Conservation (phyloP, 148 eudicot genomes). For the Dianthus caryophyllus region DNA sequence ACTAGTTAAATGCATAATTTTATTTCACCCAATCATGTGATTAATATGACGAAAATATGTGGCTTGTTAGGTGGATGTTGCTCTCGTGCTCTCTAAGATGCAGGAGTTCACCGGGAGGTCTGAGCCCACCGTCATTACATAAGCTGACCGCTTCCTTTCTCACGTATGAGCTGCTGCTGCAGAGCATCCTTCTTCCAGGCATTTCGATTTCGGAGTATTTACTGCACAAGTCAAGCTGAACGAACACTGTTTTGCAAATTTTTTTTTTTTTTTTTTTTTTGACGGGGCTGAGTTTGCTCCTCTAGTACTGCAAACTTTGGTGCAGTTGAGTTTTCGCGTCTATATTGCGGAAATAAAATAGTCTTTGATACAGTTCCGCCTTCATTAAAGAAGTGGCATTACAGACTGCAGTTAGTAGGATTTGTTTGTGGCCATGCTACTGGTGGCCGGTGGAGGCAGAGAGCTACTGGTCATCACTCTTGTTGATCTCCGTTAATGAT, state of each 20-base stretch:
- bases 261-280: background rate
- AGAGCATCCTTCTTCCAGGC: background rate
- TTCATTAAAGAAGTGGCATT: too few relatives aligned
- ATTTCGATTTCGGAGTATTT: background rate
- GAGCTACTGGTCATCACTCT: too few relatives aligned
- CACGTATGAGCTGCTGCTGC: background rate
- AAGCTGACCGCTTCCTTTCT: slow-evolving; percentile 13
- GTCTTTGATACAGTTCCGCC: too few relatives aligned
- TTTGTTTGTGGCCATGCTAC: too few relatives aligned
- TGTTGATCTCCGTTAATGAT: too few relatives aligned
- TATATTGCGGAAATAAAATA: slow-evolving; percentile 5
- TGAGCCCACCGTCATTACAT: slow-evolving; percentile 94
- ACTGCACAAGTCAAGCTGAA: background rate
- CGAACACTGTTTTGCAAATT: background rate
- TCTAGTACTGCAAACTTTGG: background rate
- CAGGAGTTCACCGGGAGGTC: slow-evolving; percentile 84
- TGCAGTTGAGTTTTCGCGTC: slow-evolving; percentile 5
- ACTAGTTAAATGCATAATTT: background rate
- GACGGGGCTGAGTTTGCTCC: background rate
- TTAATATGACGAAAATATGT: background rate
- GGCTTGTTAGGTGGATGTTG: slow-evolving; percentile 68
- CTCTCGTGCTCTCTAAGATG: slow-evolving; percentile 93
- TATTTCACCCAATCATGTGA: background rate
- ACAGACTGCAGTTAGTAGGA: too few relatives aligned
- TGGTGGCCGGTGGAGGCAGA: too few relatives aligned